Base-by-base conservation (phyloP, 2,329 filamentous ascomycete genomes). In the Xylaria hypoxylon region DNA sequence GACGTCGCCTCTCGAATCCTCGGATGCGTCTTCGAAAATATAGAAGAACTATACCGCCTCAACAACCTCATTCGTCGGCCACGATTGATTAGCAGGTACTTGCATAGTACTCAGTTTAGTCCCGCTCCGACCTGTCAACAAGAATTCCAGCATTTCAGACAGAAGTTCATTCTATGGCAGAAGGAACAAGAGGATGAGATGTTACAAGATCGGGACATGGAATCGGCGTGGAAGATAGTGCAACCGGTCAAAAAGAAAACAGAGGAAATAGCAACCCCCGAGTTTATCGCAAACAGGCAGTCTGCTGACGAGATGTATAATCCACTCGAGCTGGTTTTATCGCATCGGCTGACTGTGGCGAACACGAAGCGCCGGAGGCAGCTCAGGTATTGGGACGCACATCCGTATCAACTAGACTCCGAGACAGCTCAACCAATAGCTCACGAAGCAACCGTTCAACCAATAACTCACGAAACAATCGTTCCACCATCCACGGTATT, bases 1-100 rank as follows among this genome's bases (percentile, higher is more conserved):
- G 10, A 17, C 1, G 0, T 33, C 8, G 15, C 17, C n/a, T 45
- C 48, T 4, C 15, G 28, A 26, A 38, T 26, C 7, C 17, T 61
- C 2, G 13, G 11, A n/a, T 24, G 11, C 24, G 26, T 65, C 4
- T 58, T 62, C 28, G 58, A 65, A 31, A 48, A 44, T 22, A 65
- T 65, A 42, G 51, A 57, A 17, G 35, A 51, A 24, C 38, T 65
- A 48, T 65, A 58, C 38, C 57, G 55, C n/a, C 19, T 62, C 17
- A 45, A 28, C 22, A 58, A n/a, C 17, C 40, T 65, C 42, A 42
- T 65, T n/a, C 58, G 58, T 33, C 63, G 50, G 1, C 63, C 45
- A 3, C 42, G 45, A 5, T 19, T 62, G 5, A 24, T 58, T 15
- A 44, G 35, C 2, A 52, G 62, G 1, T 62, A 52, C 26, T 15